phyloP scores from a whole-genome alignment of 1,139 yeast genomes.

The Yamadazyma friedrichii region DNA sequence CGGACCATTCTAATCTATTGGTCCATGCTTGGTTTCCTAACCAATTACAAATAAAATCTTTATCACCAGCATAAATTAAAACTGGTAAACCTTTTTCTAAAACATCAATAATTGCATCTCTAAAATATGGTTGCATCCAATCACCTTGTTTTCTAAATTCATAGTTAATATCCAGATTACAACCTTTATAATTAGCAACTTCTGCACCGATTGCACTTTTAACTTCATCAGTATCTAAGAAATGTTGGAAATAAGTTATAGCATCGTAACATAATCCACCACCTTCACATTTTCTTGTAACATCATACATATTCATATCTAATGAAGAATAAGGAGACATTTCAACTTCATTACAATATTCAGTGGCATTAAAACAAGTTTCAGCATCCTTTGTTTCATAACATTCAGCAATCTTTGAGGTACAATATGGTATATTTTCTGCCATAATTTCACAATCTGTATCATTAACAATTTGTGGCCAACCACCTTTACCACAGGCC shows the following conservation, averaged over 20 bases:
- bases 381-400: not conserved
- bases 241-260: conserved; percentile 26
- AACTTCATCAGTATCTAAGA: conserved; percentile 29
- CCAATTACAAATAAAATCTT: conserved; percentile 39
- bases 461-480: conserved; percentile 65
- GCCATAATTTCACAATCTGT: conserved; percentile 74
- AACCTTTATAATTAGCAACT: conserved; percentile 62
- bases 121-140: conserved; percentile 66
- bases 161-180: conserved; percentile 78
- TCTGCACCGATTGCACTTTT: conserved; percentile 87
- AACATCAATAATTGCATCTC: conserved; percentile 47
- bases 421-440: conserved; percentile 66
- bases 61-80: conserved; percentile 36
- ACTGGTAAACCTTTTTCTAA: conserved; percentile 46
- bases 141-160: conserved; percentile 82
- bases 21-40: conserved; percentile 37
- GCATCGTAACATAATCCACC: conserved; percentile 61
- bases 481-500: conserved; percentile 84
- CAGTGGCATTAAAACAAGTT: not conserved
- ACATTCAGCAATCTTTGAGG: conserved; percentile 23
- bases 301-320: conserved; percentile 89
- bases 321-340: conserved; percentile 19
- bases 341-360: conserved; percentile 11
- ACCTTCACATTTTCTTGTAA: conserved; percentile 78
- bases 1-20: conserved; percentile 19